A percentile compares a stretch with the other conserved stretches of the same genome.
phyloP scores from a whole-genome alignment of 441 rosid genomes.

The Daphne laureola region DNA sequence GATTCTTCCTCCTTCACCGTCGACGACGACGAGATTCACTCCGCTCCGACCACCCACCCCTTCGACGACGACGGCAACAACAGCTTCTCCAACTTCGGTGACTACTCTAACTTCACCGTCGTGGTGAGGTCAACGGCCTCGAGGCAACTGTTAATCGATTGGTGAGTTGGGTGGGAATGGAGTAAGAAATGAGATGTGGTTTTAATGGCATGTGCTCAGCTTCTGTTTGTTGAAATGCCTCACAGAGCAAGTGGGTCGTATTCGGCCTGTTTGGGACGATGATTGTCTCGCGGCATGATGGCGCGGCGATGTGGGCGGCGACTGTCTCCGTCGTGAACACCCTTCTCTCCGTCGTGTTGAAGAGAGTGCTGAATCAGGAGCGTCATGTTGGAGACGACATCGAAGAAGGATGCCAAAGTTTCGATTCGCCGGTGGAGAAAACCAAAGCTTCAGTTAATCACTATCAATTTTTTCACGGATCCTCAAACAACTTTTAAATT shows the following conservation, averaged over 20 bases:
- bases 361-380: slow-evolving; percentile 63
- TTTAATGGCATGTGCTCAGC: not conserved
- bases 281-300: slow-evolving; percentile 63
- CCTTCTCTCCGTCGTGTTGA: slow-evolving; percentile 40
- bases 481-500: too few species aligned
- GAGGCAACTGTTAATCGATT: slow-evolving; percentile 56
- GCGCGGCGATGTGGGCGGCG: slow-evolving; percentile 61
- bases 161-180: slow-evolving; percentile 30
- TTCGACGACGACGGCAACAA: too few species aligned
- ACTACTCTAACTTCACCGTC: too few species aligned
- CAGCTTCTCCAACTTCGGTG: too few species aligned
- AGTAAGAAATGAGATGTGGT: not conserved
- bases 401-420: too few species aligned
- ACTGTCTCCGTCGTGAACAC: slow-evolving; percentile 53
- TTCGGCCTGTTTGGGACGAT: slow-evolving; percentile 37
- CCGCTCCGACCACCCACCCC: too few species aligned
- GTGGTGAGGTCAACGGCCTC: slow-evolving; percentile 22
- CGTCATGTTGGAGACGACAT: too few species aligned
- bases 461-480: too few species aligned
- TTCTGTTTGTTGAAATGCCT: slow-evolving; percentile 9
- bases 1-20: too few species aligned
- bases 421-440: too few species aligned
- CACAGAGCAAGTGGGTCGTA: slow-evolving; percentile 83
- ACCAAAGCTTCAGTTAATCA: too few species aligned
- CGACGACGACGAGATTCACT: too few species aligned